Percentiles rank a stretch among this genome's conserved stretches.
Evolutionary conservation across 2,329 filamentous ascomycete species (phyloP).

Genomic region (Westerdykella sp.): DNA sequence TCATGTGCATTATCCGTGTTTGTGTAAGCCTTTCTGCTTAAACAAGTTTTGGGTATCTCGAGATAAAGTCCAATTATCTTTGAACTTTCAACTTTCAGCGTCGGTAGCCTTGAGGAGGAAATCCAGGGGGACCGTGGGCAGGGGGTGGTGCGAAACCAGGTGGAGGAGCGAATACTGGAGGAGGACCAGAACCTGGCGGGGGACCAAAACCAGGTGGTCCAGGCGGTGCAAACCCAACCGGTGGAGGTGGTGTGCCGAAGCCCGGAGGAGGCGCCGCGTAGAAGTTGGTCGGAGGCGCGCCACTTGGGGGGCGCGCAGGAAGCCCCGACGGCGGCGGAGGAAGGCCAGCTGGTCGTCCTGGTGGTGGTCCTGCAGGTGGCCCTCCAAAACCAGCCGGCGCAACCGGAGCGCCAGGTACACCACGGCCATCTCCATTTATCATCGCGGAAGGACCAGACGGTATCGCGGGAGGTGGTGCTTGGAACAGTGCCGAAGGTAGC

Average conservation of each 20-base stretch:
- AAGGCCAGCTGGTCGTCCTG: slow-evolving; percentile 39
- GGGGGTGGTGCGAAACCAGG: not conserved
- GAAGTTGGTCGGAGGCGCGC: slow-evolving; percentile 43
- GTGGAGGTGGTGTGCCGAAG: slow-evolving; percentile 9
- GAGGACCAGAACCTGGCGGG: too few species aligned
- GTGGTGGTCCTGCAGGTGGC: slow-evolving; percentile 32
- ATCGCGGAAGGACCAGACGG: slow-evolving; percentile 42
- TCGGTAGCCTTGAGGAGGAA: not conserved
- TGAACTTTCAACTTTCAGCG: too few species aligned
- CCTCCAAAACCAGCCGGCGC: slow-evolving; percentile 37
- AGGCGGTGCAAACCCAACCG: not conserved
- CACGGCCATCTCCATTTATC: slow-evolving; percentile 32
- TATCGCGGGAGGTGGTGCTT: slow-evolving; percentile 20
- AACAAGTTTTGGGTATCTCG: too few species aligned
- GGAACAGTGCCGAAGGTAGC: slow-evolving; percentile 67
- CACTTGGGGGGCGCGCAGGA: slow-evolving; percentile 66
- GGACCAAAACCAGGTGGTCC: not conserved
- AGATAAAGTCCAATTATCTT: too few species aligned
- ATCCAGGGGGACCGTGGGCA: not conserved
- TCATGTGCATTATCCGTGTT: too few species aligned
- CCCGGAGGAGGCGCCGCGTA: slow-evolving; percentile 22
- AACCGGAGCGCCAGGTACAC: slow-evolving; percentile 34
- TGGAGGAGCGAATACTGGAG: too few species aligned
- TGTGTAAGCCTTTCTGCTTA: too few species aligned
- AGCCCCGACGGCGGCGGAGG: slow-evolving; percentile 55